Conservation (phyloP, 306 rosid species). For the Prunus fruticosa region DNA sequence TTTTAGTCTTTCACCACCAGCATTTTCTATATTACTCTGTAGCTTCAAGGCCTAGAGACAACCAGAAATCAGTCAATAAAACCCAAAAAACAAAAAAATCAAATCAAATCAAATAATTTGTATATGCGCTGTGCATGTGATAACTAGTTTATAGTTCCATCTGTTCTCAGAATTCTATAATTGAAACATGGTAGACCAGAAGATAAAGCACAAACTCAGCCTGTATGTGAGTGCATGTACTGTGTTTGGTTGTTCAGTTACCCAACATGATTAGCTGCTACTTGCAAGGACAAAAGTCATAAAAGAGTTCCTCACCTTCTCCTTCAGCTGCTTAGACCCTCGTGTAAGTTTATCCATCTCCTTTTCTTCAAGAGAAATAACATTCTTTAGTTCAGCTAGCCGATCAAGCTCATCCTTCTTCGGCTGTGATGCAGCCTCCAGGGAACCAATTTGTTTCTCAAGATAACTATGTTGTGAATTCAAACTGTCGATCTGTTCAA, state of each 20-base stretch:
- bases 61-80: constrained; percentile 12
- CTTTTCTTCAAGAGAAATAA: constrained; percentile 64
- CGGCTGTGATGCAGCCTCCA: constrained; percentile 78
- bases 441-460: constrained; percentile 75
- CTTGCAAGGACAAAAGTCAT: constrained; percentile 11
- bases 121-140: neutral
- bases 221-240: neutral
- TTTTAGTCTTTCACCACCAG: constrained; percentile 85
- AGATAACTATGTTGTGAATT: constrained; percentile 69
- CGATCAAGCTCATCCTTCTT: constrained; percentile 66
- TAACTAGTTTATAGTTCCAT: neutral
- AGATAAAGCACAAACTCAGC: neutral
- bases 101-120: neutral
- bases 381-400: constrained; percentile 57
- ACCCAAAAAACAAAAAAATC: neutral
- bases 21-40: constrained; percentile 81
- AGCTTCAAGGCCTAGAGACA: constrained; percentile 63
- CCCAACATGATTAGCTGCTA: constrained; percentile 5
- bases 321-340: constrained; percentile 84
- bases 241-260: neutral
- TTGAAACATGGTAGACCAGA: neutral
- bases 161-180: neutral
- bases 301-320: constrained; percentile 53
- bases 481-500: constrained; percentile 75
- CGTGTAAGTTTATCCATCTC: constrained; percentile 55